phyloP scores from a whole-genome alignment of 2,329 filamentous ascomycete genomes.

The Phaeoacremonium minimum region DNA sequence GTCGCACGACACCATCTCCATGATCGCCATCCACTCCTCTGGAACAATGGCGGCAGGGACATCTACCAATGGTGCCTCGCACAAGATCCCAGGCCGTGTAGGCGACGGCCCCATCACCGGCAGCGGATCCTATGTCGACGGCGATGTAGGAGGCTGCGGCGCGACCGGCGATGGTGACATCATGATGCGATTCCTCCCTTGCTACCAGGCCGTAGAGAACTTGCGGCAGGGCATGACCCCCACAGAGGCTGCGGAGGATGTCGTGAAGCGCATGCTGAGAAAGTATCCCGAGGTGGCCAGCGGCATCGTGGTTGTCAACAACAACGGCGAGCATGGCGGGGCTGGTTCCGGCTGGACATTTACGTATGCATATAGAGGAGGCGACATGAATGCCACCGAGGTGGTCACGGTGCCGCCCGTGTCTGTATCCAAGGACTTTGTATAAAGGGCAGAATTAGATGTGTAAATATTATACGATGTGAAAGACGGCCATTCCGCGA shows the following conservation, averaged over 20 bases:
- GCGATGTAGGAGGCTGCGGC: constrained; percentile 48
- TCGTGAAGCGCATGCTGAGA: constrained; percentile 41
- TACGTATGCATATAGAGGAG: constrained; percentile 46
- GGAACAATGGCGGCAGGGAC: constrained; percentile 50
- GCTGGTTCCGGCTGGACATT: constrained; percentile 52
- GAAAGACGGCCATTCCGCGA: no score
- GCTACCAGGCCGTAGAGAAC: constrained; percentile 53
- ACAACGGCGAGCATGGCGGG: constrained; percentile 41
- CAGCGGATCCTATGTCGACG: constrained; percentile 51
- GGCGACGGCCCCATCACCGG: constrained; percentile 52
- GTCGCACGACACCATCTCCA: constrained; percentile 50
- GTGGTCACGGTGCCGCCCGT: constrained; percentile 37
- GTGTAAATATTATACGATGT: no score
- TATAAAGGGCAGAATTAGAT: no score
- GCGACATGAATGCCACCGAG: constrained; percentile 37
- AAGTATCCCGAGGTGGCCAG: constrained; percentile 40
- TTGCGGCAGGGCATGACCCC: constrained; percentile 44
- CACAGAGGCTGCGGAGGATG: constrained; percentile 43
- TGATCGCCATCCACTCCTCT: constrained; percentile 37
- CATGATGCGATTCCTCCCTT: constrained; percentile 54
- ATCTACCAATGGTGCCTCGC: constrained; percentile 49
- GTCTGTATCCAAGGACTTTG: not conserved
- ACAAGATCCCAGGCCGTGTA: constrained; percentile 51
- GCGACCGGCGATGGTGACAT: constrained; percentile 54
- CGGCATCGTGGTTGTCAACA: constrained; percentile 47